Base-by-base conservation (phyloP, 108 stramenopile species). In the Fragilariopsis cylindrus region DNA sequence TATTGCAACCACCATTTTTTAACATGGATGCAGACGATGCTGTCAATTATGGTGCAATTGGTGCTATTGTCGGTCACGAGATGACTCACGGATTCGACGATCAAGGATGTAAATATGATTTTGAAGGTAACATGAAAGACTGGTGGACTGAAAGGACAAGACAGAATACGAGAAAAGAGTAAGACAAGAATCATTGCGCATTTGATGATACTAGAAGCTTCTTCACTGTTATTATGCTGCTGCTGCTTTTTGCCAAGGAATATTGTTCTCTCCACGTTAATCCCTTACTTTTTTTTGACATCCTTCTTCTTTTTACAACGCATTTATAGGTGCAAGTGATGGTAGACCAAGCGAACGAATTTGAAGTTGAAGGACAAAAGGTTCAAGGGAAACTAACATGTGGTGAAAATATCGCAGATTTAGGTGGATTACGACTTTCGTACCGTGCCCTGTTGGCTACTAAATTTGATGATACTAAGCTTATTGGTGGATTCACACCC, bases 41-140 rank as follows among this genome's bases (percentile, higher is more conserved):
- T 19, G 87, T 92, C 0, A 92, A 95, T 63, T 95, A 82, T 79
- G 94, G 94, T 41, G 84, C 85, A 7, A 88, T 93, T 74, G 87
- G 90, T 6, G 92, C 92, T 4, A 90, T 95, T 18, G 84, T 91
- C 9, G 94, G 91, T 0, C 94, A 95, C 57, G 94, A 92, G 79
- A 95, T 95, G 90, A 91, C 90, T 13, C 94, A 95, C 63, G 94
- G 90, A 8, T 92, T 92, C 75, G 94, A 95, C 69, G 94, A 92
- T 39, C 87, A 95, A 83, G 94, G 94, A 50, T 76, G 89, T 4
- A 92, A 95, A 71, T 95, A 87, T 71, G 87, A 95, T 65, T 69
- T 52, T 57, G 77, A 78, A 40, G 94, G 94, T 8, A 90, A 88
- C 70, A 82, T 95, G 87, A 76, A 79, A 7, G 89, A 95, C 76